Evolutionary conservation across 2,329 filamentous ascomycete genomes (phyloP).

Genomic region (Aspergillus quadricinctus): DNA sequence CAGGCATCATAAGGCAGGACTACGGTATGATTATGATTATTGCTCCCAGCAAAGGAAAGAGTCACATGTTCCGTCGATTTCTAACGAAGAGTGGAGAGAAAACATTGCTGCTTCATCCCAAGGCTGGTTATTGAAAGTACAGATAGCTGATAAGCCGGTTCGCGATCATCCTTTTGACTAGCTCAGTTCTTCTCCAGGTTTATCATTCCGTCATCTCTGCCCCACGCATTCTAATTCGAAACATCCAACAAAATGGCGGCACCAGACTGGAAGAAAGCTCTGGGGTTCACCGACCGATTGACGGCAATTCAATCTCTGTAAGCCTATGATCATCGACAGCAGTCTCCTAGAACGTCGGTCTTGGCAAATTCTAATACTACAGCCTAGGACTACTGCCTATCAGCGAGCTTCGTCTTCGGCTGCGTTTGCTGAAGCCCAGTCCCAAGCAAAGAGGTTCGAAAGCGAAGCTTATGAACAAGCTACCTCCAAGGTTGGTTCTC

Average conservation of each 20-base stretch:
- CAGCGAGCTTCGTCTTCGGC: slow-evolving; percentile 43
- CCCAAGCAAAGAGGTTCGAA: slow-evolving; percentile 63
- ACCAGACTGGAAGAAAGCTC: slow-evolving; percentile 46
- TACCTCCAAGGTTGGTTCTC: slow-evolving; percentile 31
- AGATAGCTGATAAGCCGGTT: neutral
- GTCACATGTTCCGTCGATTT: slow-evolving; percentile 4
- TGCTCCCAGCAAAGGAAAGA: neutral
- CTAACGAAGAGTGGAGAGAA: neutral
- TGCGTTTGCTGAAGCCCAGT: slow-evolving; percentile 46
- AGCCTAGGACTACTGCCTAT: slow-evolving; percentile 46
- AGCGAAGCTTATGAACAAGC: slow-evolving; percentile 36
- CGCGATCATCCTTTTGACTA: neutral
- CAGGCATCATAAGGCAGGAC: neutral
- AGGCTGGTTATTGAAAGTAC: neutral
- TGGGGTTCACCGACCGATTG: slow-evolving; percentile 59
- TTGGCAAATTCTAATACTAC: slow-evolving; percentile 10
- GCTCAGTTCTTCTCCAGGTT: neutral
- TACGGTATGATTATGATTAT: no score
- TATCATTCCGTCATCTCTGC: slow-evolving; percentile 21
- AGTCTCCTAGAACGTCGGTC: neutral
- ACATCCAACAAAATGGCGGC: slow-evolving; percentile 36
- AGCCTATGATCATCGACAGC: slow-evolving; percentile 25
- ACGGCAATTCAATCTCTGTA: slow-evolving; percentile 61
- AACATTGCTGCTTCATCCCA: neutral
- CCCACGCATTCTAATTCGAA: slow-evolving; percentile 10